Evolutionary conservation across 208 protist species (phyloP).

Genomic region (Leishmania tarentolae): DNA sequence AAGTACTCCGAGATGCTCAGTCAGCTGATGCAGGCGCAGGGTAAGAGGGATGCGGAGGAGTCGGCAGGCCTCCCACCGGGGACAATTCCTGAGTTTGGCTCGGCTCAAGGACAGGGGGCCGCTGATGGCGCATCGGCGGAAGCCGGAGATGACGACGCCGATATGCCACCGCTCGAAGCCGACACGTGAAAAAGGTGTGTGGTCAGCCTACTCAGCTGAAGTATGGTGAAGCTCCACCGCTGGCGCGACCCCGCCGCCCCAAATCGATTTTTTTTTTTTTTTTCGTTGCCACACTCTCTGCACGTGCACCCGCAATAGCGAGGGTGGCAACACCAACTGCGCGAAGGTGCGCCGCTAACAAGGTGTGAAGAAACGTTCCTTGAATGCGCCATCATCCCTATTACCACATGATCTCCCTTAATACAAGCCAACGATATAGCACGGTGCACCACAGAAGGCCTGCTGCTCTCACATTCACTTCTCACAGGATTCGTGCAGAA

Average conservation of each 20-base stretch:
- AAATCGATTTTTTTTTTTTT: neutral
- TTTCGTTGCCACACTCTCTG: neutral
- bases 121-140: neutral
- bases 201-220: neutral
- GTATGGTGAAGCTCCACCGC: neutral
- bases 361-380: neutral
- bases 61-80: constrained; percentile 18
- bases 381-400: neutral
- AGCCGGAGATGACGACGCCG: constrained; percentile 39
- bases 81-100: constrained; percentile 34
- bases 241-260: neutral
- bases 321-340: neutral
- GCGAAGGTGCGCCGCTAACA: neutral
- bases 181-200: neutral
- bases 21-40: constrained; percentile 51
- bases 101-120: constrained; percentile 20
- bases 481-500: neutral
- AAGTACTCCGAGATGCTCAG: constrained; percentile 40
- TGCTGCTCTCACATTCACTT: neutral
- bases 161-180: constrained; percentile 62
- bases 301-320: neutral
- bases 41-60: constrained; percentile 33
- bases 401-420: neutral
- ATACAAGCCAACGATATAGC: neutral
- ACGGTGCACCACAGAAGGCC: neutral